Evolutionary conservation across 257 asterid species (phyloP).

Genomic region (Linaria vulgaris): DNA sequence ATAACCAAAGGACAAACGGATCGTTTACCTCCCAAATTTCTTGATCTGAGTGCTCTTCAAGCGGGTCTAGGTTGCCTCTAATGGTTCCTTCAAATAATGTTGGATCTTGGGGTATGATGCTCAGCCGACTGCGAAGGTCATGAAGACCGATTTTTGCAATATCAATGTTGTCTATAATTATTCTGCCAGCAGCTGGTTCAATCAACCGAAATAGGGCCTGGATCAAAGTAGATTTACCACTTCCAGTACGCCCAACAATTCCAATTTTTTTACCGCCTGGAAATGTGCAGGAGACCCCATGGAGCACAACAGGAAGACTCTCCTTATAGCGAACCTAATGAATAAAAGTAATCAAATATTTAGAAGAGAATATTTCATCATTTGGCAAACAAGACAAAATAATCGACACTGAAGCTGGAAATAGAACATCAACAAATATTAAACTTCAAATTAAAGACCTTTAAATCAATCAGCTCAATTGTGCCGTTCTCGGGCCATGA

Average conservation of each 20-base stretch:
- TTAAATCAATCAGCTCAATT: constrained; percentile 77
- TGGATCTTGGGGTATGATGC: constrained; percentile 99
- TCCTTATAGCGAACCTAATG: constrained; percentile 87
- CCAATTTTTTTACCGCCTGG: constrained; percentile 97
- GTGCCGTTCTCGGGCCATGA: constrained; percentile 91
- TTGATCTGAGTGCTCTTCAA: constrained; percentile 81
- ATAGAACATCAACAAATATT: constrained; percentile 15
- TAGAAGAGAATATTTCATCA: not conserved
- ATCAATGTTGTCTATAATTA: constrained; percentile 80
- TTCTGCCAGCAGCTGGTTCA: constrained; percentile 90
- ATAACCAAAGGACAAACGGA: not conserved
- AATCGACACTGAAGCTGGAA: constrained; percentile 5
- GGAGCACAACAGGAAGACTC: constrained; percentile 95
- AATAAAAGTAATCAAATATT: constrained; percentile 8
- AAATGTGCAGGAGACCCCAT: constrained; percentile 78
- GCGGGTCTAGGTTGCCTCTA: constrained; percentile 89
- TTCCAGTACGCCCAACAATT: constrained; percentile 99
- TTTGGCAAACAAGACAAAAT: constrained; percentile 3
- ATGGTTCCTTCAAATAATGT: constrained; percentile 96
- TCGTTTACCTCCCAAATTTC: constrained; percentile 83
- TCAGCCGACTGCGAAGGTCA: constrained; percentile 84
- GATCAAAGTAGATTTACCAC: constrained; percentile 96
- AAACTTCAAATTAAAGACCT: constrained; percentile 47
- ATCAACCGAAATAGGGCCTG: constrained; percentile 93
- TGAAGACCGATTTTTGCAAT: constrained; percentile 86